Conservation (phyloP, 2,329 filamentous ascomycete genomes). For the Epichloe hybrida region DNA sequence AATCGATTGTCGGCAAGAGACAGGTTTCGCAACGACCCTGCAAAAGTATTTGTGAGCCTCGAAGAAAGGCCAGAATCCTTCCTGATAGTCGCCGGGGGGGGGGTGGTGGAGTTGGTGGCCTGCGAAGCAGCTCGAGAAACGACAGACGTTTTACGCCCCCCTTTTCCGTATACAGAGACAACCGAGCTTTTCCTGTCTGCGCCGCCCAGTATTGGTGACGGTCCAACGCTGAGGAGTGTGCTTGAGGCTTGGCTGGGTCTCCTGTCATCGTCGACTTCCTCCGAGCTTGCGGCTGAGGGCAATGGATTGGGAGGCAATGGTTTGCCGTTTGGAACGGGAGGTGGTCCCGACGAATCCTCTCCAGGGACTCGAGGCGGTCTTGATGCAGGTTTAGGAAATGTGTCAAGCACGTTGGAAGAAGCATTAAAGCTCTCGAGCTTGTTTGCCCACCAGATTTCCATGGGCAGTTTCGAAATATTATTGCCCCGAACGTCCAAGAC, state of each 20-base stretch:
- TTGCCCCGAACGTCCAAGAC: constrained; percentile 86
- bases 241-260: constrained; percentile 77
- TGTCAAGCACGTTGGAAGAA: constrained; percentile 83
- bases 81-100: constrained; percentile 41
- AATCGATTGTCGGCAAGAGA: constrained; percentile 89
- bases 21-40: constrained; percentile 68
- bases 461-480: constrained; percentile 76
- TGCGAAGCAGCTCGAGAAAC: constrained; percentile 49
- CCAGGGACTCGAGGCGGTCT: constrained; percentile 49
- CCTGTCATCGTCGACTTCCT: constrained; percentile 58
- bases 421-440: constrained; percentile 86
- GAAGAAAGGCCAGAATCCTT: constrained; percentile 86
- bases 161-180: constrained; percentile 65
- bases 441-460: constrained; percentile 92
- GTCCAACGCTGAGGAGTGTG: constrained; percentile 60
- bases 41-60: constrained; percentile 74
- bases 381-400: constrained; percentile 76
- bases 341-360: constrained; percentile 27
- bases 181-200: constrained; percentile 68
- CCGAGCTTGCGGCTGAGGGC: constrained; percentile 55
- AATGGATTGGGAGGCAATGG: constrained; percentile 27
- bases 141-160: constrained; percentile 73
- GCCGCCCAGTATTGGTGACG: constrained; percentile 49
- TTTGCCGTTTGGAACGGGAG: constrained; percentile 26
- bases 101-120: constrained; percentile 30